A percentile compares a stretch with the other conserved stretches of the same genome.
Conservation (phyloP, 164 flowering plant genomes). For the Saururus chinensis region DNA sequence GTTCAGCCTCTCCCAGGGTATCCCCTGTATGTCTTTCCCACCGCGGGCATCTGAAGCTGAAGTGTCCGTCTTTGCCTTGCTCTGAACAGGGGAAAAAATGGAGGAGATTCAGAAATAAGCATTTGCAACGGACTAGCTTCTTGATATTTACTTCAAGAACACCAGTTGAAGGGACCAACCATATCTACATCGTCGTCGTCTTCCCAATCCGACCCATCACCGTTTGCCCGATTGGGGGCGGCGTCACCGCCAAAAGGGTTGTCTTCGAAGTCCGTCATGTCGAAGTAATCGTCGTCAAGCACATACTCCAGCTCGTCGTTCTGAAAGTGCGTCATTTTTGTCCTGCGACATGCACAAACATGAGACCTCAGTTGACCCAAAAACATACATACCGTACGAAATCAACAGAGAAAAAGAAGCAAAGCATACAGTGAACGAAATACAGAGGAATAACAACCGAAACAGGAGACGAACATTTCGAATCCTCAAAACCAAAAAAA, state of each 20-base stretch:
- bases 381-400: no score
- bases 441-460: no score
- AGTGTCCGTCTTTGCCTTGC: constrained; percentile 59
- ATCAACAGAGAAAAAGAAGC: no score
- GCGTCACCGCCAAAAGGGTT: constrained; percentile 16
- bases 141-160: not conserved
- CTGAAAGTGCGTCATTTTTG: constrained; percentile 39
- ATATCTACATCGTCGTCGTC: constrained; percentile 32
- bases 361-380: not conserved
- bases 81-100: constrained; percentile 14
- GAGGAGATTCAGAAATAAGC: not conserved
- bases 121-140: no score
- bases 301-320: constrained; percentile 46
- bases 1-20: constrained; percentile 85
- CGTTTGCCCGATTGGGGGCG: constrained; percentile 1
- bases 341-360: no score
- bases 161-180: constrained; percentile 18
- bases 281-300: constrained; percentile 34
- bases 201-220: constrained; percentile 33
- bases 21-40: constrained; percentile 93
- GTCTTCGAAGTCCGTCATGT: constrained; percentile 34
- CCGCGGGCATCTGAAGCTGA: constrained; percentile 78
- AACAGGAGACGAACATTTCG: no score
- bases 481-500: no score
- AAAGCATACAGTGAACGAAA: no score